Evolutionary conservation across 192 early-diverging fungal species (phyloP), one percentile per base, ranked within the genome.

Genomic region (Allomyces javanicus): DNA sequence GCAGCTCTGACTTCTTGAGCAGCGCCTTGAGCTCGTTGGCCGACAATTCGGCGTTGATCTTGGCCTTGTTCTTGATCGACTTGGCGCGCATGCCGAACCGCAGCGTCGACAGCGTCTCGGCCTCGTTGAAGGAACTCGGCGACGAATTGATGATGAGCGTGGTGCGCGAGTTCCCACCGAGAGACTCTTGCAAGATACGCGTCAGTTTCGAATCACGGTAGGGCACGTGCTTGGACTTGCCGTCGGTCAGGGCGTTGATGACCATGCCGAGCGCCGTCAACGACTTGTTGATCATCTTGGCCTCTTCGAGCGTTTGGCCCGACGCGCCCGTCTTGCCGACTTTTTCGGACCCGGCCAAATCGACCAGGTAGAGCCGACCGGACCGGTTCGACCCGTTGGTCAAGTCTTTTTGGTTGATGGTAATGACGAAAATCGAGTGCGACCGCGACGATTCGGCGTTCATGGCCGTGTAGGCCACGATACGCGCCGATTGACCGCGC

Each of bases 271-370:
- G 80, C 0, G 94, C 91, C 9, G 95, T 91, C 9, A 99, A 79
- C 0, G 93, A 96, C 75, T 94, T 96, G 82, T 99, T 99, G 82
- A 99, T 99, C 77, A 94, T 99, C 75, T 99, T 99, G 70, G 97
- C 97, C 72, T 99, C 97, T 74, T 99, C 97, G 40, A 99, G 75
- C 1, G 94, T 96, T 74, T 99, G 97, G 40, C 97, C 94, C 1
- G 92, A 90, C 9, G 96, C 96, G 63, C 93, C 94, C 27, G 96
- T 99, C 74, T 99, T 99, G 62, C 86, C 88, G 14, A 84, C 86
- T 77, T 97, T 99, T 80, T 99, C 95, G 22, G 94, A 97, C 70
- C 97, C 97, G 24, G 97, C 97, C 72, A 99, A 79, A 88, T 99
- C 97, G 44, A 97, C 97, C 62, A 99, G 78, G 64, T 88, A 97